A percentile compares a stretch with the other conserved stretches of the same genome.
Evolutionary conservation across 768 basidiomycete genomes (phyloP).

Genomic region (Kwoniella heveanensis): DNA sequence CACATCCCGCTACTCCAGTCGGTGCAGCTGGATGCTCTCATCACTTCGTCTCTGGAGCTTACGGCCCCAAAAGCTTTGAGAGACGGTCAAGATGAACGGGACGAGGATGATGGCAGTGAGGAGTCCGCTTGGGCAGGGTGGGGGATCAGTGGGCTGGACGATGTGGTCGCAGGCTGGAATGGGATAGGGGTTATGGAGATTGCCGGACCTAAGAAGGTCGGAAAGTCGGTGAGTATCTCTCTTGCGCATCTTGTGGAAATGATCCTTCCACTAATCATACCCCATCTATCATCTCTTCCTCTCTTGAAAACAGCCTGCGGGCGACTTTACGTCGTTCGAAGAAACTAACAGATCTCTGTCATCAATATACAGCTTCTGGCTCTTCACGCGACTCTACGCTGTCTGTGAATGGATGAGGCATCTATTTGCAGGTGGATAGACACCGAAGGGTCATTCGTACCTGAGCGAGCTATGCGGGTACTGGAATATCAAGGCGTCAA

Average conservation of each 20-base stretch:
- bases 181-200: constrained; percentile 43
- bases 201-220: constrained; percentile 38
- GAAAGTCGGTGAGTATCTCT: constrained; percentile 40
- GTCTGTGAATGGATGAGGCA: constrained; percentile 26
- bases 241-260: background rate
- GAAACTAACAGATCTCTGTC: too few species aligned
- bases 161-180: constrained; percentile 35
- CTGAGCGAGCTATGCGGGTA: constrained; percentile 38
- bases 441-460: constrained; percentile 47
- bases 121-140: constrained; percentile 32
- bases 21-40: constrained; percentile 29
- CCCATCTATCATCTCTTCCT: too few species aligned
- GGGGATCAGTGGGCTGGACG: constrained; percentile 36
- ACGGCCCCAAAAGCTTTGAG: constrained; percentile 18
- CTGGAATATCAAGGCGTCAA: constrained; percentile 28
- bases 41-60: constrained; percentile 20
- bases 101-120: background rate
- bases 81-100: background rate
- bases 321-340: too few species aligned
- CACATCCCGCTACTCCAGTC: constrained; percentile 18
- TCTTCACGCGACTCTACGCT: constrained; percentile 37
- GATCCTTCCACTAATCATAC: too few species aligned
- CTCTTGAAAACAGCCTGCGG: background rate
- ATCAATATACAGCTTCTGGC: constrained; percentile 41
- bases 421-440: constrained; percentile 51